phyloP scores from a whole-genome alignment of 2,329 filamentous ascomycete species.

The Dactylellina leptospora region DNA sequence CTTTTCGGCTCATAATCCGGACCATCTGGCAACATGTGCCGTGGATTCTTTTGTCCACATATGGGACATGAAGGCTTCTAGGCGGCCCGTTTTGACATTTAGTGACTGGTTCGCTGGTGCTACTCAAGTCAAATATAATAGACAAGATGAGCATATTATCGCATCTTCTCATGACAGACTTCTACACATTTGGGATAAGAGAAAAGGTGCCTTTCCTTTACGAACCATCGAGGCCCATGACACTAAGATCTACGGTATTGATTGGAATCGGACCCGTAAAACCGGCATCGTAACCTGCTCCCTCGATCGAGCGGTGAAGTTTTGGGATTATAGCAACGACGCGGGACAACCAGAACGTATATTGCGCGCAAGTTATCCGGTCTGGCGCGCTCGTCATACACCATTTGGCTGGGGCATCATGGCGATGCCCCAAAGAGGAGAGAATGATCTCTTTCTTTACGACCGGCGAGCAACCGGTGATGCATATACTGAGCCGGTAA shows the following conservation, averaged over 20 bases:
- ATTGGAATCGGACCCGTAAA: slow-evolving; percentile 84
- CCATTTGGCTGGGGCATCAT: slow-evolving; percentile 86
- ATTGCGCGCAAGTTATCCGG: slow-evolving; percentile 82
- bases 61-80: slow-evolving; percentile 79
- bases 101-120: slow-evolving; percentile 94
- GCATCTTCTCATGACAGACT: slow-evolving; percentile 90
- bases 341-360: slow-evolving; percentile 76
- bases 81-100: slow-evolving; percentile 78
- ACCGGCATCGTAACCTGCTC: slow-evolving; percentile 85
- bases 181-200: slow-evolving; percentile 88
- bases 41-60: slow-evolving; percentile 93
- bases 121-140: slow-evolving; percentile 94
- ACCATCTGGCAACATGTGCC: slow-evolving; percentile 86
- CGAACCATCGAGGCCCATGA: slow-evolving; percentile 85
- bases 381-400: slow-evolving; percentile 90
- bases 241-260: slow-evolving; percentile 93
- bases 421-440: slow-evolving; percentile 90
- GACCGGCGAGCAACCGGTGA: slow-evolving; percentile 66
- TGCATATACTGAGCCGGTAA: slow-evolving; percentile 65
- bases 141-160: slow-evolving; percentile 83
- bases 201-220: slow-evolving; percentile 78
- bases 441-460: slow-evolving; percentile 84
- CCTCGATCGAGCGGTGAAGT: slow-evolving; percentile 88
- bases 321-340: slow-evolving; percentile 80
- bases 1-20: slow-evolving; percentile 90